phyloP scores from a whole-genome alignment of 495 filamentous ascomycete genomes.

The Lasiosphaeris hirsuta region DNA sequence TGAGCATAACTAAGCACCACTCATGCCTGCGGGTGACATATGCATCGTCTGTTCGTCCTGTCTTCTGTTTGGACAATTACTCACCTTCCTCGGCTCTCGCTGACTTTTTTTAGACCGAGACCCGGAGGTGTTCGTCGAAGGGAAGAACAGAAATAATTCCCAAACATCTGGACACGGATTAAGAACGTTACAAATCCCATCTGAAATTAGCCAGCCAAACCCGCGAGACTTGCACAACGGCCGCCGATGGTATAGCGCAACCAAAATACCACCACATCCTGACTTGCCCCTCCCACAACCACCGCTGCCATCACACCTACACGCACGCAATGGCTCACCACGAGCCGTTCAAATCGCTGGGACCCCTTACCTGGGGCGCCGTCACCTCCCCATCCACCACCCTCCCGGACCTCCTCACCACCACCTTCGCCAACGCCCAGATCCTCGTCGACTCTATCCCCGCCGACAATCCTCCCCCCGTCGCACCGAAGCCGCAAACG shows the following conservation, averaged over 20 bases:
- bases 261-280: neutral
- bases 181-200: too few relatives aligned
- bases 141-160: too few relatives aligned
- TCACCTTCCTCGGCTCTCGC: too few relatives aligned
- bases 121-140: too few relatives aligned
- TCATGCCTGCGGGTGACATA: too few relatives aligned
- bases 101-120: too few relatives aligned
- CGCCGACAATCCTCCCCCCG: constrained; percentile 12
- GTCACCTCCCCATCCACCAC: constrained; percentile 38
- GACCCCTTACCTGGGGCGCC: constrained; percentile 63
- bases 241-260: neutral
- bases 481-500: neutral
- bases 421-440: constrained; percentile 62
- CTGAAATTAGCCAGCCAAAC: too few relatives aligned
- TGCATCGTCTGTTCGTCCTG: too few relatives aligned
- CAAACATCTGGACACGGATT: too few relatives aligned
- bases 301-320: neutral
- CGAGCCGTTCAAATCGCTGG: constrained; percentile 70
- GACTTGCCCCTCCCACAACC: neutral
- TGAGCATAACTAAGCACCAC: too few relatives aligned
- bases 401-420: constrained; percentile 52
- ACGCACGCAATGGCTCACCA: constrained; percentile 39
- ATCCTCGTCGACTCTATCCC: constrained; percentile 75
- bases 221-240: too few relatives aligned
- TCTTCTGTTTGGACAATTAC: too few relatives aligned